A percentile compares a stretch with the other conserved stretches of the same genome.
These are phyloP conservation scores for Physcia stellaris DNA, from an alignment of 495 filamentous ascomycete species.

Conservation along the genomic window DNA sequence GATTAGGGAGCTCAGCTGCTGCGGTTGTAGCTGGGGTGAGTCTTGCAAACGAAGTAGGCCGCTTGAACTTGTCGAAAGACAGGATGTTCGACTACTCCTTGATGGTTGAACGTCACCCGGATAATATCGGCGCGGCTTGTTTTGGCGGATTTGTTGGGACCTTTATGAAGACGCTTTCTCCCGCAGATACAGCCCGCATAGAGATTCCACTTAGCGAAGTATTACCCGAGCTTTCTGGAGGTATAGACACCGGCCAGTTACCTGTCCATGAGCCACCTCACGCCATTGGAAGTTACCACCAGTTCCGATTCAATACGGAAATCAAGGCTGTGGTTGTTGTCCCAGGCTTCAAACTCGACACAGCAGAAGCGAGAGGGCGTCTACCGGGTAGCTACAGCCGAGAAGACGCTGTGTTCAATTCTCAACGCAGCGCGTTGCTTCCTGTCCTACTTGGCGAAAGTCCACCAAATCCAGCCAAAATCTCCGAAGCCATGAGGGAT, in stretches of 20 bases:
- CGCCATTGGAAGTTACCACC: slow-evolving; percentile 83
- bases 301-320: slow-evolving; percentile 80
- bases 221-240: slow-evolving; percentile 71
- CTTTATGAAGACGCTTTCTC: slow-evolving; percentile 78
- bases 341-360: slow-evolving; percentile 84
- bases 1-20: slow-evolving; percentile 82
- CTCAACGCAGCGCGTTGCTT: slow-evolving; percentile 80
- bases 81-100: slow-evolving; percentile 87
- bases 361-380: slow-evolving; percentile 71
- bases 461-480: slow-evolving; percentile 83
- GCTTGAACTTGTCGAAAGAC: slow-evolving; percentile 63
- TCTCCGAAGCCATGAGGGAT: slow-evolving; percentile 95
- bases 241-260: slow-evolving; percentile 66
- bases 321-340: slow-evolving; percentile 94
- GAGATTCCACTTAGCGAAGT: slow-evolving; percentile 96
- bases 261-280: slow-evolving; percentile 82
- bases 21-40: slow-evolving; percentile 90
- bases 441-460: slow-evolving; percentile 73
- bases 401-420: slow-evolving; percentile 82
- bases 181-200: slow-evolving; percentile 68
- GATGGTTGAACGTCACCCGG: slow-evolving; percentile 95
- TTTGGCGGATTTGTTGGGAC: slow-evolving; percentile 97
- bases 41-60: slow-evolving; percentile 78
- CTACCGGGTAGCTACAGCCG: slow-evolving; percentile 63
- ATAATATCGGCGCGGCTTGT: slow-evolving; percentile 89